Base-by-base conservation (phyloP, 495 filamentous ascomycete genomes). In the Letharia lupina region DNA sequence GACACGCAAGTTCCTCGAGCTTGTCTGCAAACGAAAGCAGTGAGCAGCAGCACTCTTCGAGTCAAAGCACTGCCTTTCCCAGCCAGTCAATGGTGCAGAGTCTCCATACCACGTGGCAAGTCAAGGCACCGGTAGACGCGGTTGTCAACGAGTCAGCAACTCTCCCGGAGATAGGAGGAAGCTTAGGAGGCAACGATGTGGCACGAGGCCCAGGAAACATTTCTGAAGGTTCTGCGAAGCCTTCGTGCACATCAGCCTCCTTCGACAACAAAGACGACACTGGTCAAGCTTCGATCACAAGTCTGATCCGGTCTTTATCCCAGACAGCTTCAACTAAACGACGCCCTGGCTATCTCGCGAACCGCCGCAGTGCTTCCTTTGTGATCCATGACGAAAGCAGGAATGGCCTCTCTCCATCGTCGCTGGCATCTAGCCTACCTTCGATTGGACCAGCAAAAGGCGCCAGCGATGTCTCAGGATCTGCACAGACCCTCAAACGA, bases 301-400 rank as follows among this genome's bases (percentile, higher is more conserved):
- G 37, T 66, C 18, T 42, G 11, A 28, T 65, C 15, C 50, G 16
- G 16, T 68, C 66, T 35, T 37, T 64, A 48, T 67, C 68, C 37
- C 44, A 44, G 47, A 48, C 48, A 31, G 47, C 47, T 31, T 41
- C 62, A 20, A 56, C 20, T 16, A 68, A 50, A 37, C 57, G 62
- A 33, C 48, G 52, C 12, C 62, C 58, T 28, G 76, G 64, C 56
- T 82, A 76, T 70, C 70, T 79, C n/a, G 67, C 78, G 28, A 77
- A 79, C 56, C 73, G 75, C 16, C 73, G 76, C 10, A 76, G 72
- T 68, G 76, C 75, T 54, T 74, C 76, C 33, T 78, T 76, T 63
- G 62, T 71, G 2, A 62, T 69, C 52, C 65, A 71, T 39, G 64
- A 69, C n/a, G 60, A 63, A 11, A 44, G 42, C 15, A 57, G 33